A percentile compares a stretch with the other conserved stretches of the same genome.
Conservation (phyloP, 495 filamentous ascomycete species). For the Margaritispora aquatica region DNA sequence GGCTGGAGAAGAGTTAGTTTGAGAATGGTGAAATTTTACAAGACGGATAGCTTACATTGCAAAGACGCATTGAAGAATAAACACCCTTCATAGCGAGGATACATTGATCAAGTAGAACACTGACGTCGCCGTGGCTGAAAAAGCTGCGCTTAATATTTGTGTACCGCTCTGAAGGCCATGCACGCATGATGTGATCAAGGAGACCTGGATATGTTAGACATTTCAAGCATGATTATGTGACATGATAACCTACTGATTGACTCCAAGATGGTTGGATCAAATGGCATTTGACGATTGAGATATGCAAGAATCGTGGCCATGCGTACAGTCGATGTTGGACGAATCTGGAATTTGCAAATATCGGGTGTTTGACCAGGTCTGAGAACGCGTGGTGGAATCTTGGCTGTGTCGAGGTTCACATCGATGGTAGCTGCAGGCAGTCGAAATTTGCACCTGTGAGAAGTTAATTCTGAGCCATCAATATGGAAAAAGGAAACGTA, state of each 20-base stretch:
- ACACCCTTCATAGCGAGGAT: constrained; percentile 79
- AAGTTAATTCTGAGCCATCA: constrained; percentile 19
- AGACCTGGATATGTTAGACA: constrained; percentile 46
- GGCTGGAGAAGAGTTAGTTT: constrained; percentile 5
- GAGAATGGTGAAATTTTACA: background rate
- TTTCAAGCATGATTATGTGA: constrained; percentile 5
- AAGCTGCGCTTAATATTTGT: constrained; percentile 71
- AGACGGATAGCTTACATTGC: constrained; percentile 37
- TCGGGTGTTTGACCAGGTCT: constrained; percentile 44
- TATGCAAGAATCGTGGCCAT: constrained; percentile 59
- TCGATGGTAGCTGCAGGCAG: constrained; percentile 32
- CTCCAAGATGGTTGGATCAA: constrained; percentile 62
- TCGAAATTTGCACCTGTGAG: constrained; percentile 30
- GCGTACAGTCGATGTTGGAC: constrained; percentile 52
- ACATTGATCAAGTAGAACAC: constrained; percentile 16
- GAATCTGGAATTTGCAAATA: constrained; percentile 49
- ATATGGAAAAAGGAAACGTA: constrained; percentile 31
- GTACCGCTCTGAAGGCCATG: constrained; percentile 58
- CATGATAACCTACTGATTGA: constrained; percentile 57
- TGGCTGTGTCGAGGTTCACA: constrained; percentile 63
- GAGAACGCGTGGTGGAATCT: constrained; percentile 29
- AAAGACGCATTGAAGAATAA: constrained; percentile 72
- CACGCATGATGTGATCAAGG: constrained; percentile 81
- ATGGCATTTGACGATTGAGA: constrained; percentile 48
- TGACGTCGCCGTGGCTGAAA: constrained; percentile 43